Base-by-base conservation (phyloP, 345 rosid species). In the Citrus trifoliata region DNA sequence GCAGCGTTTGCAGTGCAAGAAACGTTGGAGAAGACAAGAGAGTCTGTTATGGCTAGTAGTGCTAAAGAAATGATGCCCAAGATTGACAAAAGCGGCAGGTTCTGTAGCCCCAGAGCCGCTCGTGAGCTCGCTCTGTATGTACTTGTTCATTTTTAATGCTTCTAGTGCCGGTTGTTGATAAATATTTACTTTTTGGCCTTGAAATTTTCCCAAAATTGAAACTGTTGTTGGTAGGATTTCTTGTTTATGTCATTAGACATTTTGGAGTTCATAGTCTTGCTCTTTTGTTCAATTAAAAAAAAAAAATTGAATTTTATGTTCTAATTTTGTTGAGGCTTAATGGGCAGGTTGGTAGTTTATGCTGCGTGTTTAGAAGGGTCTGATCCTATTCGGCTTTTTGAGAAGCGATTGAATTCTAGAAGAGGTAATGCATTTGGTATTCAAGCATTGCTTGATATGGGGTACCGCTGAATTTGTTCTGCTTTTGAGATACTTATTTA, bases 41-140 rank as follows among this genome's bases (percentile, higher is more conserved):
- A 71, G 53, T 67, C 85, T 0, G 61, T 78, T n/a, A 64, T 80
- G 38, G 80, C 78, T 1, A 69, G 79, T 2, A 58, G 18, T 25
- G 83, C 85, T 30, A 91, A 83, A 67, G 89, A 86, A 28, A 76
- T 68, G 79, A 78, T 91, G 87, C 99, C 99, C 10, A 93, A 90
- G 82, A 83, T 96, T 76, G 99, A 96, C 71, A 92, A 90, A 82
- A 91, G 91, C 82, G 99, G 98, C 37, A 86, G 98, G 76, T 91
- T 96, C 79, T 94, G 98, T 86, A 94, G 97, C 82, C 99, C 99
- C 73, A 89, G 99, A 84, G 99, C 99, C 67, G 99, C 93, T 83
- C 91, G 99, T 7, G 99, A 96, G 83, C 97, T 96, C 78, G 96
- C 99, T 76, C 81, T 96, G 99, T 96, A 89, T 79, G 86, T 27